phyloP scores from a whole-genome alignment of 2,329 filamentous ascomycete genomes.

The Cladophialophora exuberans region DNA sequence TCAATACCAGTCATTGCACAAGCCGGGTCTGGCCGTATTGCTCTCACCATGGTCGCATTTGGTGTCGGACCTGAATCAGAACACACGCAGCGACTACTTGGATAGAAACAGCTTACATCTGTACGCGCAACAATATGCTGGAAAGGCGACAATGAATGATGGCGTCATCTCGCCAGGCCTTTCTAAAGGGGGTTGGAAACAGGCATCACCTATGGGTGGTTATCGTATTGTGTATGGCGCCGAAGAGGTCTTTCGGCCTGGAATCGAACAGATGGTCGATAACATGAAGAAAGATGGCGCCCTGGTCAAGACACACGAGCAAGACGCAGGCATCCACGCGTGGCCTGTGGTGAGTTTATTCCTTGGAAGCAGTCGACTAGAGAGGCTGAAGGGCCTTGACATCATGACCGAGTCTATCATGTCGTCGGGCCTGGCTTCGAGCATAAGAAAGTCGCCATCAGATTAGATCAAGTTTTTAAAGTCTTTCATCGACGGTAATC shows the following conservation, averaged over 20 bases:
- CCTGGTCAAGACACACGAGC: slow-evolving; percentile 61
- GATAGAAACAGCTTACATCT: slow-evolving; percentile 66
- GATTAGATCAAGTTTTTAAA: slow-evolving; percentile 66
- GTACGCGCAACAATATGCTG: slow-evolving; percentile 73
- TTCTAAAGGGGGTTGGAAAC: slow-evolving; percentile 67
- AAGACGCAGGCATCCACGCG: slow-evolving; percentile 72
- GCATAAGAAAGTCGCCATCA: slow-evolving; percentile 42
- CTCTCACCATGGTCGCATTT: slow-evolving; percentile 83
- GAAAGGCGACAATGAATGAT: slow-evolving; percentile 56
- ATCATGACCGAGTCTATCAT: slow-evolving; percentile 31
- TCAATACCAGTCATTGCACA: slow-evolving; percentile 27
- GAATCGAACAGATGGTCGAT: slow-evolving; percentile 65
- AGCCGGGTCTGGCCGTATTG: slow-evolving; percentile 67
- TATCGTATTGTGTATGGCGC: slow-evolving; percentile 73
- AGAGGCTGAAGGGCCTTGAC: slow-evolving; percentile 52
- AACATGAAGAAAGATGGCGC: slow-evolving; percentile 58
- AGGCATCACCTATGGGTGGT: slow-evolving; percentile 67
- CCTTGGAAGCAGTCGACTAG: slow-evolving; percentile 51
- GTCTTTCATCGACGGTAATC: slow-evolving; percentile 46
- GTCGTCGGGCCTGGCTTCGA: slow-evolving; percentile 24
- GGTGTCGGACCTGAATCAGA: slow-evolving; percentile 66
- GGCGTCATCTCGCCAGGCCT: slow-evolving; percentile 67
- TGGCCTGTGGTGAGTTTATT: slow-evolving; percentile 76
- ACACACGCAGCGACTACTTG: slow-evolving; percentile 76
- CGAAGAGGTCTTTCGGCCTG: slow-evolving; percentile 76